Conservation (phyloP, 768 basidiomycete genomes). For the Stropharia rugosoannulata region DNA sequence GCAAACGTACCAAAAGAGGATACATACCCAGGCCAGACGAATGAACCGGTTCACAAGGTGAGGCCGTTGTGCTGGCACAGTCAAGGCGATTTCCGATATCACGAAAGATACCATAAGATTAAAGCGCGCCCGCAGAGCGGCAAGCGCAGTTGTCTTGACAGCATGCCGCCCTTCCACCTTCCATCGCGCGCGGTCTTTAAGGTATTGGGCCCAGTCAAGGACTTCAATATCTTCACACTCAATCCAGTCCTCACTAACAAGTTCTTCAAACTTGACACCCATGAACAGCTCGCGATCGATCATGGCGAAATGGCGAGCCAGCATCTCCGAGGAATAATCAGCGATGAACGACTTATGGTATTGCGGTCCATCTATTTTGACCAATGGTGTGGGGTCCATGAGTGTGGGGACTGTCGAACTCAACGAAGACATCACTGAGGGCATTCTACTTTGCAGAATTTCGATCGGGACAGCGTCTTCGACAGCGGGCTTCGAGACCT, state of each 20-base stretch:
- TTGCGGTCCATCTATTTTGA: conserved; percentile 33
- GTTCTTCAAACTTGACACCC: conserved; percentile 83
- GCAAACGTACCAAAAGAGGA: background rate
- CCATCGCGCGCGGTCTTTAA: conserved; percentile 71
- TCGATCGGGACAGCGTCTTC: conserved; percentile 70
- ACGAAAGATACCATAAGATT: conserved; percentile 84
- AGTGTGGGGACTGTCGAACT: conserved; percentile 18
- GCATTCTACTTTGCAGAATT: conserved; percentile 60
- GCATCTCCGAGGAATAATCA: conserved; percentile 51
- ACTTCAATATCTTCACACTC: conserved; percentile 62
- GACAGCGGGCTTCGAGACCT: conserved; percentile 46
- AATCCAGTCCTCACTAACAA: conserved; percentile 75
- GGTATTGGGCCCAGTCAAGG: conserved; percentile 80
- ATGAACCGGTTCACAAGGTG: conserved; percentile 77
- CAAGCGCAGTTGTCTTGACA: conserved; percentile 70
- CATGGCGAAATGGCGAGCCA: conserved; percentile 82
- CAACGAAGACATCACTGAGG: conserved; percentile 24
- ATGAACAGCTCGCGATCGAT: conserved; percentile 89
- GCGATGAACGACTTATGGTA: conserved; percentile 73
- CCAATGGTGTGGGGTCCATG: conserved; percentile 34
- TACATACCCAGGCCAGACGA: conserved; percentile 78
- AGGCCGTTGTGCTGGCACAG: conserved; percentile 63
- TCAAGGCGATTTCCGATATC: conserved; percentile 77
- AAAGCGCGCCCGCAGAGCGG: conserved; percentile 77
- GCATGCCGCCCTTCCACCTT: conserved; percentile 59